Base-by-base conservation (phyloP, 306 rosid genomes). In the Ziziphus jujuba region DNA sequence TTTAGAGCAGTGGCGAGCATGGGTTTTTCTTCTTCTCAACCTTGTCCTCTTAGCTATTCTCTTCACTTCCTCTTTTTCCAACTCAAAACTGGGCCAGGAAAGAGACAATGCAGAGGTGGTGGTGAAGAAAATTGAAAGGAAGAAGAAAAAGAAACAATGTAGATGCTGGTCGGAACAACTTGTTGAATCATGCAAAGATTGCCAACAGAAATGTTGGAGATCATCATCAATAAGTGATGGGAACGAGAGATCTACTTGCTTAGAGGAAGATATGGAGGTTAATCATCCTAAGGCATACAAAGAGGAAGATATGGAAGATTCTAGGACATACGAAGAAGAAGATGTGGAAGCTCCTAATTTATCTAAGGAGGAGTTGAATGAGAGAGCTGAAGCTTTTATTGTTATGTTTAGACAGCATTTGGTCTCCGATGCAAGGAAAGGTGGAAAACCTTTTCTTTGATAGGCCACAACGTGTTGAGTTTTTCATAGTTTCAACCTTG, bases 371-470 rank as follows among this genome's bases (percentile, higher is more conserved):
- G 97, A 89, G 65, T 78, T 93, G 83, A 88, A 95, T 62, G 95
- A 88, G 73, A 90, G 89, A 76, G 97, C 75, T 57, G 99, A 95
- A 70, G 97, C 99, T 72, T 95, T 95, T 77, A 95, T 95, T 44
- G 63, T 90, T n/a, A 88, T 82, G 96, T 95, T 95, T 44, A 85
- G 95, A 70, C 85, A 85, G 70, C 99, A 95, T 62, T 84, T 95
- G 81, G 87, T 77, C 40, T 82, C 81, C 1, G 99, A 95, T 79
- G 97, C 91, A 17, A 87, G 66, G 56, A 77, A 69, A 49, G 55
- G 78, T 47, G 21, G 56, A 16, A 44, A 47, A 22, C 8, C 35
- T 49, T 40, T 66, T 36, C 15, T 53, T 54, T 19, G n/a, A 34
- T 0, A 15, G 63, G 4, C 22, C 59, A 17, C 33, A 61, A 67